A percentile compares a stretch with the other conserved stretches of the same genome.
Evolutionary conservation across 1,139 yeast species (phyloP).

Genomic region (Kluyveromyces sp.): DNA sequence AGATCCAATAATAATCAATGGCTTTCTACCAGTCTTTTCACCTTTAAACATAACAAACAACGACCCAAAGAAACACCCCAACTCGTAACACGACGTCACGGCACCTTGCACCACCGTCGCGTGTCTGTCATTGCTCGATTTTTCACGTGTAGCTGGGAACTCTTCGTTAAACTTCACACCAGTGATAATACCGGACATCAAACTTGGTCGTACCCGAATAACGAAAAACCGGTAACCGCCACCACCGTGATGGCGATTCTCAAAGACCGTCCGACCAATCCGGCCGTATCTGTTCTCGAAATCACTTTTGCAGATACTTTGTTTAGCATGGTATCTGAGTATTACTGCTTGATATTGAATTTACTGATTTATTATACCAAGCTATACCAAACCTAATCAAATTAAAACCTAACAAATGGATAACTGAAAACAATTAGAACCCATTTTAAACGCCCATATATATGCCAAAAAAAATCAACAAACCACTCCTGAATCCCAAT

Average conservation of each 20-base stretch:
- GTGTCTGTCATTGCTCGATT: constrained; percentile 27
- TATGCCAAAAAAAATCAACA: no score
- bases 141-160: constrained; percentile 45
- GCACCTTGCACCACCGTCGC: constrained; percentile 55
- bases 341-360: no score
- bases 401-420: no score
- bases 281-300: constrained; percentile 19
- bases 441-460: no score
- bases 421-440: no score
- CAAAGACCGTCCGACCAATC: constrained; percentile 35
- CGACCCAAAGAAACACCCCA: constrained; percentile 76
- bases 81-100: constrained; percentile 62
- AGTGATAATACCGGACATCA: constrained; percentile 65
- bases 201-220: constrained; percentile 75
- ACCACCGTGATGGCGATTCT: constrained; percentile 43
- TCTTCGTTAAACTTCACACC: constrained; percentile 50
- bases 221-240: constrained; percentile 60
- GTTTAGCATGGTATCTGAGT: background rate
- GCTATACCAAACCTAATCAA: no score
- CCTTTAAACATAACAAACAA: constrained; percentile 55
- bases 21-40: constrained; percentile 60
- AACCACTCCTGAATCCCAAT: no score
- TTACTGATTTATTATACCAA: no score
- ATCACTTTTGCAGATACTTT: background rate
- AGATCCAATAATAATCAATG: constrained; percentile 52